phyloP scores from a whole-genome alignment of 2,329 filamentous ascomycete genomes.

The Aureobasidium sp. region DNA sequence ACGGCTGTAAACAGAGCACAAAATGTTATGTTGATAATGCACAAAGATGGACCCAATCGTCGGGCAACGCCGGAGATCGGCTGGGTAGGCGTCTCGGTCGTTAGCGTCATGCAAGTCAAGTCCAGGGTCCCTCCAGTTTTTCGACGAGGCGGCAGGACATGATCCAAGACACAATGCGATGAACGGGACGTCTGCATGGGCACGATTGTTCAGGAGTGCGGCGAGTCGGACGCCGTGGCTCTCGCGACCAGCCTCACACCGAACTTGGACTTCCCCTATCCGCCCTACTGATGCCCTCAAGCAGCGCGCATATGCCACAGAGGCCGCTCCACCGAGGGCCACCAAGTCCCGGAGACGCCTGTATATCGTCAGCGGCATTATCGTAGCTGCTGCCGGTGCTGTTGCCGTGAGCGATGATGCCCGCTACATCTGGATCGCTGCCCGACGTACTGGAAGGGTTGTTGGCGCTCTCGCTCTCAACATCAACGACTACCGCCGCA shows the following conservation, averaged over 20 bases:
- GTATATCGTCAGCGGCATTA: conserved; percentile 17
- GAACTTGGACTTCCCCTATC: background rate
- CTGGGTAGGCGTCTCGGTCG: background rate
- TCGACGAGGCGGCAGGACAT: background rate
- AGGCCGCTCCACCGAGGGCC: conserved; percentile 16
- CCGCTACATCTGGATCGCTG: conserved; percentile 65
- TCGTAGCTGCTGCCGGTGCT: conserved; percentile 29
- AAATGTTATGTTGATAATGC: background rate
- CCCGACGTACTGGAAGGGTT: conserved; percentile 71
- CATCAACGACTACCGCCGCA: conserved; percentile 85
- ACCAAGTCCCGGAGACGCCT: conserved; percentile 19
- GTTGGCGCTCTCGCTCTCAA: conserved; percentile 65
- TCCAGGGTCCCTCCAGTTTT: conserved; percentile 4
- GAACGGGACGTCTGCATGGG: conserved; percentile 8
- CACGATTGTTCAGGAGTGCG: conserved; percentile 3
- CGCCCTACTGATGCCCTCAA: background rate
- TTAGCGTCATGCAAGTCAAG: conserved; percentile 12
- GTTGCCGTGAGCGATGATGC: conserved; percentile 56
- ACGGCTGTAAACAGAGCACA: background rate
- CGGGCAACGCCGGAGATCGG: conserved; percentile 1
- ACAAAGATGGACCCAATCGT: background rate
- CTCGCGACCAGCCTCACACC: background rate
- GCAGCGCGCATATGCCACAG: conserved; percentile 13
- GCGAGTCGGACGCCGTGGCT: background rate
- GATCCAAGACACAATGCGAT: background rate